Conservation (phyloP, 1,284 basidiomycete species). For the Agroathelia rolfsii region DNA sequence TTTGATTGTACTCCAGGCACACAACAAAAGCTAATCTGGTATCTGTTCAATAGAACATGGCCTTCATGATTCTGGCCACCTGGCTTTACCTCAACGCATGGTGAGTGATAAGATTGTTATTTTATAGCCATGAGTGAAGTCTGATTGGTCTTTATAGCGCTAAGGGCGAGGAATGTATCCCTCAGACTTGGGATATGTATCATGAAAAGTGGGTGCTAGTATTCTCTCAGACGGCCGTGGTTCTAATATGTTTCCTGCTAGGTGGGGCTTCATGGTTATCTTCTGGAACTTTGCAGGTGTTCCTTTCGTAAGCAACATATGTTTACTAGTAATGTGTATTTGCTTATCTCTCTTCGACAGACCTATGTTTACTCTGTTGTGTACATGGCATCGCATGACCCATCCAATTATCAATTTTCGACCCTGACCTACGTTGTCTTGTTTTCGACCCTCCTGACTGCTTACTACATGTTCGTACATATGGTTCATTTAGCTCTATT, state of each 20-base stretch:
- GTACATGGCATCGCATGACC: constrained; percentile 95
- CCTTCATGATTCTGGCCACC: constrained; percentile 93
- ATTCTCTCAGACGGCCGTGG: too few species aligned
- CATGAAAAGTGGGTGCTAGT: constrained; percentile 76
- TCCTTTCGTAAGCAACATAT: constrained; percentile 52
- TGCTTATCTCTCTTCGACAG: constrained; percentile 32
- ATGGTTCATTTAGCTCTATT: constrained; percentile 1
- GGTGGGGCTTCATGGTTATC: constrained; percentile 89
- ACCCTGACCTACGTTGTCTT: constrained; percentile 64
- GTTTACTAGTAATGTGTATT: constrained; percentile 4
- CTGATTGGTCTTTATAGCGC: constrained; percentile 25
- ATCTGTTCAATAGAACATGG: constrained; percentile 78
- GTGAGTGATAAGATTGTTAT: too few species aligned
- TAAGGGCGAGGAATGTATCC: constrained; percentile 95
- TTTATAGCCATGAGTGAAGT: background rate
- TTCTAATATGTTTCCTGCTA: constrained; percentile 17
- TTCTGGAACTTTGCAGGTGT: constrained; percentile 98
- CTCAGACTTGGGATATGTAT: constrained; percentile 99
- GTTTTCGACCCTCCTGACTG: constrained; percentile 68
- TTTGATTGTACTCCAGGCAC: background rate
- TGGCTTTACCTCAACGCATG: constrained; percentile 97
- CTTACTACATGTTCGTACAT: constrained; percentile 71
- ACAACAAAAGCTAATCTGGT: constrained; percentile 4
- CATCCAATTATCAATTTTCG: constrained; percentile 81
- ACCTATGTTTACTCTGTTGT: constrained; percentile 96